Evolutionary conservation across 495 filamentous ascomycete species (phyloP).

Genomic region (Pseudevernia furfuracea): DNA sequence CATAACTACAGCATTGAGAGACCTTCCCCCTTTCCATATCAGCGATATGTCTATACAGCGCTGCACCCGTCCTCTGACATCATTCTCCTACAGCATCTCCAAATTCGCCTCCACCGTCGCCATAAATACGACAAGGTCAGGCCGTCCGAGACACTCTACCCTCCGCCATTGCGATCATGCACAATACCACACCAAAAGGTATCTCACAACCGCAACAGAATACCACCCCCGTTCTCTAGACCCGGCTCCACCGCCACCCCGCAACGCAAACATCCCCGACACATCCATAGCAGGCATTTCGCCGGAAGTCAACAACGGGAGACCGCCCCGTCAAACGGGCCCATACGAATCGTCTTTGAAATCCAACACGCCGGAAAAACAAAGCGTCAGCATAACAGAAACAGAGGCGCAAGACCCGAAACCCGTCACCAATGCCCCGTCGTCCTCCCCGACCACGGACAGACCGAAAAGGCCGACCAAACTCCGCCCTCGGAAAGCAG

Average conservation of each 20-base stretch:
- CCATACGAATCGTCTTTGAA: slow-evolving; percentile 25
- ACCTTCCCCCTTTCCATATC: neutral
- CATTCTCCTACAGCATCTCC: slow-evolving; percentile 47
- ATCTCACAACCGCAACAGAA: slow-evolving; percentile 63
- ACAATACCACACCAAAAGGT: slow-evolving; percentile 31
- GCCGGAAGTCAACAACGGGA: slow-evolving; percentile 47
- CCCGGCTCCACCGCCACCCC: slow-evolving; percentile 55
- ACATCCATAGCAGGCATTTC: slow-evolving; percentile 57
- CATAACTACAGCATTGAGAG: neutral
- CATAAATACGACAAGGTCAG: neutral
- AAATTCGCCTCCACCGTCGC: slow-evolving; percentile 45
- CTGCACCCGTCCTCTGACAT: slow-evolving; percentile 40
- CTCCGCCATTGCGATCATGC: slow-evolving; percentile 7
- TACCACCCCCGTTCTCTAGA: slow-evolving; percentile 69
- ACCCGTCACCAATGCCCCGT: slow-evolving; percentile 29
- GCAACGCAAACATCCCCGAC: slow-evolving; percentile 57
- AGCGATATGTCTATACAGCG: slow-evolving; percentile 25
- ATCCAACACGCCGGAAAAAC: slow-evolving; percentile 17
- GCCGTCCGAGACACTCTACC: neutral
- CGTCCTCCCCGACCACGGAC: slow-evolving; percentile 32
- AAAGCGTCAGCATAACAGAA: slow-evolving; percentile 45
- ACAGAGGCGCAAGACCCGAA: slow-evolving; percentile 57
- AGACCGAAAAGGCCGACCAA: slow-evolving; percentile 46
- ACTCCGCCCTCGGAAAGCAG: slow-evolving; percentile 79
- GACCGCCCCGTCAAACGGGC: slow-evolving; percentile 38